These are phyloP conservation scores for Fraxinus americana DNA, from an alignment of 257 asterid genomes.

Conservation along the genomic window DNA sequence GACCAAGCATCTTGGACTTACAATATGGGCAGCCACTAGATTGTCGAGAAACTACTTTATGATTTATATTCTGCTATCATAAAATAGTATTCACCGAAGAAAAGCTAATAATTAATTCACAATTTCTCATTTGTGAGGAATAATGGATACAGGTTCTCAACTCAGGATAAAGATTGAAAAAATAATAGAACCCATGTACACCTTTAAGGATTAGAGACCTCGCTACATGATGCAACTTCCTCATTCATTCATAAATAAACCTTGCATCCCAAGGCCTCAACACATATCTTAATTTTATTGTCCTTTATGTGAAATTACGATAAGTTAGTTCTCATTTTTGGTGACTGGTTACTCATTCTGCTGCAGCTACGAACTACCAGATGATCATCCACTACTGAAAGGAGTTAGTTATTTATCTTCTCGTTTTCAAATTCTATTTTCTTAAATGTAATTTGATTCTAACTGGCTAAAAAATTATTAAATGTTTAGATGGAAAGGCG, in stretches of 20 bases:
- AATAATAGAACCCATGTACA: slow-evolving; percentile 1
- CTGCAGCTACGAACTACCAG: slow-evolving; percentile 90
- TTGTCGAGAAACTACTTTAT: background rate
- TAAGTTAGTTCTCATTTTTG: background rate
- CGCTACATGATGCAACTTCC: background rate
- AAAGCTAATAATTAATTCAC: background rate
- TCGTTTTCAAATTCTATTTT: slow-evolving; percentile 17
- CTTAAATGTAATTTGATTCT: slow-evolving; percentile 24
- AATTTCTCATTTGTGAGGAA: background rate
- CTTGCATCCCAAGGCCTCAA: slow-evolving; percentile 1
- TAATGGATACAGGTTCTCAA: background rate
- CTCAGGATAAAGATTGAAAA: background rate
- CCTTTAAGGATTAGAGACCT: slow-evolving; percentile 13
- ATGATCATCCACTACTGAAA: slow-evolving; percentile 71
- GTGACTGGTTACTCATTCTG: slow-evolving; percentile 43
- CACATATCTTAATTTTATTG: slow-evolving; percentile 3
- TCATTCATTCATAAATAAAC: background rate
- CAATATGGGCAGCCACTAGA: background rate
- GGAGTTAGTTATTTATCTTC: slow-evolving; percentile 59
- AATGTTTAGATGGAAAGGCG: slow-evolving; percentile 76
- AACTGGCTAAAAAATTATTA: slow-evolving; percentile 28
- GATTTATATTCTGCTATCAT: background rate
- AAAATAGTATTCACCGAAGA: background rate
- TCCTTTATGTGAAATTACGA: background rate
- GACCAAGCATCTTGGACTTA: slow-evolving; percentile 1